These are phyloP conservation scores for Calonectria leucothoes DNA, from an alignment of 2,329 filamentous ascomycete species.

Conservation along the genomic window DNA sequence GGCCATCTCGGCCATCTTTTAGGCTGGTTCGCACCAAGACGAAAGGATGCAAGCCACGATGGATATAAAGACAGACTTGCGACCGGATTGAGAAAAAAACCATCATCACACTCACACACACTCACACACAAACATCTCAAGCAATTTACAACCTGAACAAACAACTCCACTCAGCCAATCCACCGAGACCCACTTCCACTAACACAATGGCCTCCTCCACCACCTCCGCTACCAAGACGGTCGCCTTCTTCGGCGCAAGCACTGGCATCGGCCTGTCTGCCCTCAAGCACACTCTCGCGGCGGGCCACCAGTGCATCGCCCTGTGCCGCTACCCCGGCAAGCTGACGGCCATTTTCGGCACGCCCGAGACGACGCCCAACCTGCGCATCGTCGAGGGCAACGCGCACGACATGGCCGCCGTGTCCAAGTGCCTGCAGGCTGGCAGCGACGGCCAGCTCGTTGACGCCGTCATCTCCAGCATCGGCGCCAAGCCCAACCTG, in stretches of 20 bases:
- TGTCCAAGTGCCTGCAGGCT: conserved; percentile 52
- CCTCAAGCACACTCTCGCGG: conserved; percentile 57
- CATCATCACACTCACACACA: not conserved
- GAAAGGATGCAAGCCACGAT: not conserved
- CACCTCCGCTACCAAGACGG: conserved; percentile 47
- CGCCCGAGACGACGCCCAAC: conserved; percentile 46
- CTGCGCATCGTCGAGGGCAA: conserved; percentile 61
- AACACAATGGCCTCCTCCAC: not conserved
- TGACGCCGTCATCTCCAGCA: conserved; percentile 59
- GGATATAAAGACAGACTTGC: not conserved
- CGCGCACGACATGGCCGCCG: conserved; percentile 53
- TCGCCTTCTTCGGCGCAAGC: conserved; percentile 66
- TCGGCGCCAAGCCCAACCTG: conserved; percentile 54
- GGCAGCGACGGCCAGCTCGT: conserved; percentile 49
- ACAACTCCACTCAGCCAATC: not conserved
- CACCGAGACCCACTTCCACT: not conserved
- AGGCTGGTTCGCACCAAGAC: too few relatives aligned
- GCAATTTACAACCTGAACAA: not conserved
- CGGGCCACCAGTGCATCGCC: conserved; percentile 48
- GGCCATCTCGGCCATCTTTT: not conserved
- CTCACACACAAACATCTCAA: not conserved
- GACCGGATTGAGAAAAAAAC: not conserved
- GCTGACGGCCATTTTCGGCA: conserved; percentile 51
- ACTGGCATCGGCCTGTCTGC: conserved; percentile 60
- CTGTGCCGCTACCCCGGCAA: conserved; percentile 60